Base-by-base conservation (phyloP, 2,329 filamentous ascomycete genomes). In the Aspergillus sclerotialis region DNA sequence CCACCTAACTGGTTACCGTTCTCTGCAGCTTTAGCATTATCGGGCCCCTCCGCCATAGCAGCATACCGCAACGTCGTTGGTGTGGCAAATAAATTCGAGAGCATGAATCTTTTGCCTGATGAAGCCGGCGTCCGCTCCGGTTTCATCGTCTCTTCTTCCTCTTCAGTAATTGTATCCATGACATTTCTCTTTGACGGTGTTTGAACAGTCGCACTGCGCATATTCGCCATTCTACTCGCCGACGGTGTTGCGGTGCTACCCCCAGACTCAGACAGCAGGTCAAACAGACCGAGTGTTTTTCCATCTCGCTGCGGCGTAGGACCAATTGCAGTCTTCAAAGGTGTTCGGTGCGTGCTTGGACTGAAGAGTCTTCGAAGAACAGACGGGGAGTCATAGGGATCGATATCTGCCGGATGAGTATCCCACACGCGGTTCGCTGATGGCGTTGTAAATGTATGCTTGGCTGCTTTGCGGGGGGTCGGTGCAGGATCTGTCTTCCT, bases 251-350 rank as follows among this genome's bases (percentile, higher is more conserved):
- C 53, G 4, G 49, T 55, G 34, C 54, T 63, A 3, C 54, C 52
- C 1, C 59, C 60, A 0, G 64, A 63, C 13, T 60, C 56, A 4
- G 65, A 65, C 4, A 71, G 53, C 28, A 69, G 51, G 37, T 70
- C 68, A 33, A 71, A 70, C 2, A 71, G 52, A 1, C 68, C 68
- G 2, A 71, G 44, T 0, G 66, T 58, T 28, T 61, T 68, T 7
- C 68, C 68, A 47, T 70, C 65, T 24, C 67, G 61, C 38, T 70
- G 65, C 1, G 68, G 68, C 2, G 68, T 70, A 9, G 68, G 68
- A 4, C 67, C 68, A 32, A 70, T 65, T 15, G 55, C 58, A 7
- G 56, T 42, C 28, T 63, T 60, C 2, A 67, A 43, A 3, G 62
- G 59, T 7, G 56, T 50, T 11, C 40, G 45, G 29, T 63, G 59